Evolutionary conservation across 257 asterid species (phyloP), one percentile per base, ranked within the genome.

Genomic region (Marsdenia floribunda): DNA sequence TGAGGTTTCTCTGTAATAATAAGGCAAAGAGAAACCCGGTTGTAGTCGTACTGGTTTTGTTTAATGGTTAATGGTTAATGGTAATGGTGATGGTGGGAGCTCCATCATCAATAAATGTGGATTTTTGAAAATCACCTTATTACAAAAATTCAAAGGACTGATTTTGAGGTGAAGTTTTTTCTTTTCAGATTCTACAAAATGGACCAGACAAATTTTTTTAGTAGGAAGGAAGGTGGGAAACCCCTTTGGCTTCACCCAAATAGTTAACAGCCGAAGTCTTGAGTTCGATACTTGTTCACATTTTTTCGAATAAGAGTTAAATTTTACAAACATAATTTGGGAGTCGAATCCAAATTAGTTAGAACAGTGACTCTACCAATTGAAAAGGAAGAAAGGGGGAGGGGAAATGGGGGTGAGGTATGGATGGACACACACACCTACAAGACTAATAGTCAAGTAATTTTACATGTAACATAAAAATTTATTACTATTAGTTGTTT

Each of bases 101-200:
- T 82, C 84, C 86, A 79, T 76, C 73, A 79, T 83, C 69, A 80
- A 69, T 80, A 73, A 65, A 70, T 76, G 77, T 72, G 70, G 75
- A 76, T 63, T 42, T 49, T 7, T 68, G 35, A 49, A 49, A 71
- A 59, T 71, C 64, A 29, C 55, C 52, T 57, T 44, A 58, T 68
- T 61, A 64, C 10, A 68, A 6, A n/a, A 72, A 76, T 73, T 81
- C 73, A 7, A 71, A 72, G 77, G 85, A 87, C 87, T 64, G 82
- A 85, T 80, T 80, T 77, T 85, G 85, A 79, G 84, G 21, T 82
- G 83, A 80, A 57, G 79, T 52, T 21, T 75, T 77, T 64, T 81
- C 81, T 72, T 47, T 71, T 85, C 81, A 63, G 73, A 69, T 38
- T 76, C 63, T 66, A 67, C 50, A 44, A 73, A 82, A 53, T 81